Conservation (phyloP, 2,329 filamentous ascomycete species). For the Xylaria sp. region DNA sequence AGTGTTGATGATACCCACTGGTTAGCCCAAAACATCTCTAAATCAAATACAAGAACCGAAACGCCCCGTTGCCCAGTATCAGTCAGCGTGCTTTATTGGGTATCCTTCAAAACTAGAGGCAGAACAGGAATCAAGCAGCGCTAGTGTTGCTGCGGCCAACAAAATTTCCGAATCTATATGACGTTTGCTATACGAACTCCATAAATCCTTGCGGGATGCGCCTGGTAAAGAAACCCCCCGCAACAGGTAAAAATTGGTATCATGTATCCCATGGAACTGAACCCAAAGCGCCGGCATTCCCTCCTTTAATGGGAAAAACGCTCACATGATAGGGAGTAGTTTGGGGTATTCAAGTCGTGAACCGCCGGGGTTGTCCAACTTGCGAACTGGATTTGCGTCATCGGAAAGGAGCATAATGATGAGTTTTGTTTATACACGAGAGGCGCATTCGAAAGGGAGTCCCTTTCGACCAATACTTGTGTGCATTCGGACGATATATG, state of each 20-base stretch:
- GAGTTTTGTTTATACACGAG: background rate
- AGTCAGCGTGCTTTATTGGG: slow-evolving; percentile 16
- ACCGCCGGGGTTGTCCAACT: background rate
- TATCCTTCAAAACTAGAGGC: slow-evolving; percentile 21
- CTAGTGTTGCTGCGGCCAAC: background rate
- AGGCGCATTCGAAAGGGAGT: background rate
- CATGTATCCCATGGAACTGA: no score
- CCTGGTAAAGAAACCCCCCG: background rate
- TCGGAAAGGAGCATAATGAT: background rate
- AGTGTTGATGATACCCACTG: background rate
- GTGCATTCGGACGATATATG: background rate
- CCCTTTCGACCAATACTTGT: background rate
- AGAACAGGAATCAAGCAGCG: background rate
- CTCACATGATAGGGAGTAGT: background rate
- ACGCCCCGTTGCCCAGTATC: slow-evolving; percentile 12
- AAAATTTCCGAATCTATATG: background rate
- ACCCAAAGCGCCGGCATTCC: no score
- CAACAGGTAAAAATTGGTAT: no score
- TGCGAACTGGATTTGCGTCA: background rate
- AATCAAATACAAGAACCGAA: slow-evolving; percentile 4
- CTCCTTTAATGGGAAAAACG: background rate
- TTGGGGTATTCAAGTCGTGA: background rate
- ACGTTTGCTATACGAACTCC: background rate
- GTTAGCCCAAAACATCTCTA: background rate
- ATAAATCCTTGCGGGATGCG: background rate